Evolutionary conservation across 208 protist species (phyloP).

Genomic region (Wallacemonas sp.): DNA sequence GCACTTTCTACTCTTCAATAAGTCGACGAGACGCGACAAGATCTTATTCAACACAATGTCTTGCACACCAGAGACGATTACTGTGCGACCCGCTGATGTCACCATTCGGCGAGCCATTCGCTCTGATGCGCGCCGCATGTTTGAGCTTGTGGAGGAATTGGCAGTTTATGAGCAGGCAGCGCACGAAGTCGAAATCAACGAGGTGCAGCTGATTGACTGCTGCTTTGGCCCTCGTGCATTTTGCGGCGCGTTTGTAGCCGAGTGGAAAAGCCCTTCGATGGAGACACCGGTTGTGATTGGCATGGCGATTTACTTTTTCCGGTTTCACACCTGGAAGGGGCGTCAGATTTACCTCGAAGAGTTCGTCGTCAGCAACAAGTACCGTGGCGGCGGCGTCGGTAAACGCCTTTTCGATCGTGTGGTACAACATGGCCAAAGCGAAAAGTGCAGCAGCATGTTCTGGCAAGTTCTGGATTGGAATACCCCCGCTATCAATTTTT

Average conservation of each 20-base stretch:
- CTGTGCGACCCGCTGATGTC: conserved; percentile 10
- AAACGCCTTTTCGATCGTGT: conserved; percentile 22
- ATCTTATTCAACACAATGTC: too few relatives aligned
- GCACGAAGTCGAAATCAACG: conserved; percentile 16
- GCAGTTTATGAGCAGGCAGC: conserved; percentile 19
- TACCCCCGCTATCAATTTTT: conserved; percentile 22
- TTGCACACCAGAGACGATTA: conserved; percentile 6
- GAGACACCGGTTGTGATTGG: conserved; percentile 17
- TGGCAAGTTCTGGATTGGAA: conserved; percentile 31
- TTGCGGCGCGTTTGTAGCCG: conserved; percentile 21
- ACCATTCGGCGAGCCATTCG: conserved; percentile 7
- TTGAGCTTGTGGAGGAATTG: conserved; percentile 21
- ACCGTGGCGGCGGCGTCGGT: conserved; percentile 21
- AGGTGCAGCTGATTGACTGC: conserved; percentile 5
- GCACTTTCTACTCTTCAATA: too few relatives aligned
- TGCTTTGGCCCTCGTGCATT: conserved; percentile 18
- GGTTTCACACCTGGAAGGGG: conserved; percentile 25
- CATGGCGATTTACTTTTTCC: conserved; percentile 23
- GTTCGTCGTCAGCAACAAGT: conserved; percentile 20
- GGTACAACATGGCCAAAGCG: conserved; percentile 8
- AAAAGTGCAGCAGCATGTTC: conserved; percentile 19
- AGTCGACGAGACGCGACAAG: too few relatives aligned
- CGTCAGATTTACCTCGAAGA: conserved; percentile 24
- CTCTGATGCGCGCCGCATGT: conserved; percentile 8
- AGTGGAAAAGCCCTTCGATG: conserved; percentile 2